Evolutionary conservation across 129 eudicot genomes (phyloP).

Genomic region (Flaveria linearis): DNA sequence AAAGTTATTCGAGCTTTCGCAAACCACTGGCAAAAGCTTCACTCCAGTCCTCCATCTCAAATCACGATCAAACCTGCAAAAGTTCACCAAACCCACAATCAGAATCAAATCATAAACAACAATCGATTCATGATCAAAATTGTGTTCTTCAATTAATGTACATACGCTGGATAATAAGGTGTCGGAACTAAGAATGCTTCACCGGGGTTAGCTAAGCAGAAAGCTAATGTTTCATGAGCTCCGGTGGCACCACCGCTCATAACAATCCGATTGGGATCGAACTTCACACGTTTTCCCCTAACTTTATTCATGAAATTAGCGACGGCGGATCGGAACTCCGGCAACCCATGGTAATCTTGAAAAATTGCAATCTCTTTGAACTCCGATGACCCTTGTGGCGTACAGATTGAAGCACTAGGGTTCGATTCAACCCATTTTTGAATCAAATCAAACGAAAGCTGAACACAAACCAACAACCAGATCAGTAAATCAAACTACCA

Average conservation of each 20-base stretch:
- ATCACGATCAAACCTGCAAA: conserved; percentile 61
- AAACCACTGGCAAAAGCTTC: conserved; percentile 48
- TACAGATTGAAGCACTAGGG: conserved; percentile 48
- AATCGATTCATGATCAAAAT: too few species aligned
- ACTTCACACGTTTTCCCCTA: conserved; percentile 52
- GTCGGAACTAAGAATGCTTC: conserved; percentile 63
- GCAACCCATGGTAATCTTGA: conserved; percentile 70
- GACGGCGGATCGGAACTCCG: conserved; percentile 46
- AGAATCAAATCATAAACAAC: neutral
- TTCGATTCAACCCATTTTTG: conserved; percentile 46
- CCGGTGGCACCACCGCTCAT: conserved; percentile 76
- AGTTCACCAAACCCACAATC: neutral
- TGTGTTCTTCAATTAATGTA: neutral
- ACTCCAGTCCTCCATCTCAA: conserved; percentile 69
- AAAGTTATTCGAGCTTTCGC: conserved; percentile 55
- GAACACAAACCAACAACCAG: neutral
- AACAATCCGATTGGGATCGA: conserved; percentile 50
- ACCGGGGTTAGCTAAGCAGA: conserved; percentile 61
- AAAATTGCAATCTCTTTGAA: conserved; percentile 51
- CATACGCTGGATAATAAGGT: conserved; percentile 66
- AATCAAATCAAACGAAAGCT: conserved; percentile 53
- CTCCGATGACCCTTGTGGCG: conserved; percentile 33
- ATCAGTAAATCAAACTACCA: too few species aligned
- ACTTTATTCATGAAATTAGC: conserved; percentile 60
- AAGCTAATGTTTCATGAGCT: conserved; percentile 55